Conservation (phyloP, 169 alveolate species). For the Babesia gibsoni region DNA sequence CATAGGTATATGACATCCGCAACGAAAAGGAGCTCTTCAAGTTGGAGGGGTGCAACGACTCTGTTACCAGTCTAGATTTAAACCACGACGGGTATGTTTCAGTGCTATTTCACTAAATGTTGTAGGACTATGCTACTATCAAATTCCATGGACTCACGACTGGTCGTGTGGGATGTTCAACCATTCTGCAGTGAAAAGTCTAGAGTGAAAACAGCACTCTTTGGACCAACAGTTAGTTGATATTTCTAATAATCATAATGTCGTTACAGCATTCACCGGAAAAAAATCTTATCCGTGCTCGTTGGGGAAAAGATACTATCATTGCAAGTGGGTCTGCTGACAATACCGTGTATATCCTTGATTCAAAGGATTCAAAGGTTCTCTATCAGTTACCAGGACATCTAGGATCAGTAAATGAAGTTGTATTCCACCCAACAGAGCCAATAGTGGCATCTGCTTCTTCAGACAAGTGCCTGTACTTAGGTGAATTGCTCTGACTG, state of each 20-base stretch:
- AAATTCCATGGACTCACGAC: slow-evolving; percentile 76
- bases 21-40: slow-evolving; percentile 52
- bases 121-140: slow-evolving; percentile 66
- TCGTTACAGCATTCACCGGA: slow-evolving; percentile 72
- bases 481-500: slow-evolving; percentile 73
- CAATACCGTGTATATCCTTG: slow-evolving; percentile 71
- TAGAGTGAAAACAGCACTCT: slow-evolving; percentile 43
- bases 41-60: slow-evolving; percentile 74
- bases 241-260: background rate
- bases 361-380: slow-evolving; percentile 63
- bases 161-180: slow-evolving; percentile 79
- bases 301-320: slow-evolving; percentile 69
- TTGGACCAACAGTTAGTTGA: slow-evolving; percentile 66
- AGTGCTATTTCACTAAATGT: background rate
- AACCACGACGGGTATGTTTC: slow-evolving; percentile 65
- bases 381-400: slow-evolving; percentile 80
- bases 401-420: slow-evolving; percentile 81
- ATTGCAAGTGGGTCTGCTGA: slow-evolving; percentile 80
- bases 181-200: slow-evolving; percentile 61
- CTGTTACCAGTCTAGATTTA: slow-evolving; percentile 75
- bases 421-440: slow-evolving; percentile 75
- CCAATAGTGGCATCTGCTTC: slow-evolving; percentile 80
- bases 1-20: slow-evolving; percentile 67
- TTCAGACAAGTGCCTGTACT: slow-evolving; percentile 71
- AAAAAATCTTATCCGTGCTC: slow-evolving; percentile 71